Evolutionary conservation across 768 basidiomycete genomes (phyloP), one percentile per base, ranked within the genome.

Genomic region (Podaxis sp.): DNA sequence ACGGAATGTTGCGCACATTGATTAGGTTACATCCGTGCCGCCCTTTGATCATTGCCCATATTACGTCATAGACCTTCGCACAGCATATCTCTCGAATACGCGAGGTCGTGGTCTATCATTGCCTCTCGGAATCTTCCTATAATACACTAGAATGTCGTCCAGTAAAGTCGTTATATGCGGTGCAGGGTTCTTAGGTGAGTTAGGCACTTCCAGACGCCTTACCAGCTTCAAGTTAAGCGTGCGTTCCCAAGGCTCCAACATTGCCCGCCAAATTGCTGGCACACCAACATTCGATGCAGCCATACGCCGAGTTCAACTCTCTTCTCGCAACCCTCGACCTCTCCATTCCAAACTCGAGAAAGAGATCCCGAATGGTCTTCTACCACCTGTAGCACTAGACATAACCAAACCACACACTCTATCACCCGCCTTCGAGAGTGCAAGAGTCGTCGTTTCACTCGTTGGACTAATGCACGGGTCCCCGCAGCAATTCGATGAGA

Each of bases 401-500:
- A 77, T 91, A 52, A 88, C 87, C 17, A 75, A 81, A 43, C 74
- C 78, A 12, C 67, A 72, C 4, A 81, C 84, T 0, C 73, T 90
- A 8, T 50, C 56, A 8, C 65, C 73, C 3, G 85, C 83, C 3
- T 82, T 92, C 63, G 68, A 80, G 59, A 82, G 75, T 63, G 87
- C 91, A 2, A 70, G 77, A 38, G 79, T 83, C 1, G 80, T 91
- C 2, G 75, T 91, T 0, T 91, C 89, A 17, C 79, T 92, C 40
- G 89, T 91, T 27, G 90, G 90, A 1, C 73, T 91, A 24, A 75
- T 93, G 68, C 76, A 82, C 55, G 89, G 89, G 2, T 77, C 81
- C 3, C 76, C 77, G 0, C 72, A 77, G 36, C 75, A 84, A 53
- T 91, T 91, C 66, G 80, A 88, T 55, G 75, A 75, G 8, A 78